A percentile compares a stretch with the other conserved stretches of the same genome.
phyloP scores from a whole-genome alignment of 2,329 filamentous ascomycete genomes.

The Colletotrichum somersetense region DNA sequence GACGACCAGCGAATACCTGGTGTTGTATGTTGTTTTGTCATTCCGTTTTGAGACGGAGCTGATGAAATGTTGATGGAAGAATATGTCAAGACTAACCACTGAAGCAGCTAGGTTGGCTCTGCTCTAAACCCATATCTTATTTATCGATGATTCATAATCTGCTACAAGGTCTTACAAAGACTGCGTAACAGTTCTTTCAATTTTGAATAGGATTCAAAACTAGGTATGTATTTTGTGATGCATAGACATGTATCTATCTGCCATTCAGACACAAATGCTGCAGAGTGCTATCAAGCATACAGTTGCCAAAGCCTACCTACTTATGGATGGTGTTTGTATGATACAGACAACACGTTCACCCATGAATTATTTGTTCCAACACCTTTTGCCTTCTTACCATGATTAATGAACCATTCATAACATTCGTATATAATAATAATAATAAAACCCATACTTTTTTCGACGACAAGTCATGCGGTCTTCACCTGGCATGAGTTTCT shows the following conservation, averaged over 20 bases:
- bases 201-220: background rate
- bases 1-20: no score
- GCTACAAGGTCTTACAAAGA: background rate
- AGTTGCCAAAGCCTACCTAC: no score
- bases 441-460: background rate
- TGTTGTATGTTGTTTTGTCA: no score
- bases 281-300: background rate
- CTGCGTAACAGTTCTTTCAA: background rate
- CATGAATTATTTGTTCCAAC: background rate
- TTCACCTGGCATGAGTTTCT: background rate
- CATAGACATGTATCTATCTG: background rate
- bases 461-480: background rate
- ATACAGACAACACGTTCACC: background rate
- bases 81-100: no score
- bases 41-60: no score
- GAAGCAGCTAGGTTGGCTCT: background rate
- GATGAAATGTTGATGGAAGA: no score
- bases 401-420: background rate
- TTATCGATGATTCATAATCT: background rate
- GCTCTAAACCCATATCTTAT: background rate
- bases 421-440: background rate
- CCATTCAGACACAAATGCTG: background rate
- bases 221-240: background rate
- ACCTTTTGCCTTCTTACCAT: background rate
- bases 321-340: background rate